Evolutionary conservation across 768 basidiomycete genomes (phyloP).

Genomic region (Termitomyces sp.): DNA sequence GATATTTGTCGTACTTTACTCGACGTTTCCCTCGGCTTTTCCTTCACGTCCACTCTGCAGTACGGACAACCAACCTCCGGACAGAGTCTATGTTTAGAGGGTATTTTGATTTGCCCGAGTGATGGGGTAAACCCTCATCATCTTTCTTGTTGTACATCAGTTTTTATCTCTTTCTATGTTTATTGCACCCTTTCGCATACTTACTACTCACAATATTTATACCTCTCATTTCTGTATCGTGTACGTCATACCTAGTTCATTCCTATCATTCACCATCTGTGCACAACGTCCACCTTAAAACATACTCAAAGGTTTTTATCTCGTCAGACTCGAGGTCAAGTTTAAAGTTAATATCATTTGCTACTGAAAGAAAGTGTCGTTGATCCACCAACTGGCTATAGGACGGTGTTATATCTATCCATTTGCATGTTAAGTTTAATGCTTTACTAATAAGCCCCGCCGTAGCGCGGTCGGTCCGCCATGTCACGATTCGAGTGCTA

Average conservation of each 20-base stretch:
- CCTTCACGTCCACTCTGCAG: constrained; percentile 86
- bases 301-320: no score
- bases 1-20: constrained; percentile 91
- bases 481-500: no score
- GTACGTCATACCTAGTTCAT: constrained; percentile 1
- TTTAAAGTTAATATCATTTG: no score
- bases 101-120: constrained; percentile 69
- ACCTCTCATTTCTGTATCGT: not conserved
- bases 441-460: no score
- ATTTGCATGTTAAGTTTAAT: no score
- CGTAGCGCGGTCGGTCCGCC: no score
- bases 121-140: not conserved
- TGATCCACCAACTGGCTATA: no score
- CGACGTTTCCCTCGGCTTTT: constrained; percentile 87
- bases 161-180: not conserved
- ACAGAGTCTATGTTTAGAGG: constrained; percentile 86
- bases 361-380: no score
- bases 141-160: not conserved
- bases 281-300: no score
- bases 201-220: not conserved
- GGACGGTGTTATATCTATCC: no score
- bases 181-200: not conserved
- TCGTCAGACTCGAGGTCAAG: no score
- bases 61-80: constrained; percentile 64
- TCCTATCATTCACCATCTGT: no score